Conservation (phyloP, 192 early-diverging fungal genomes). For the Entomortierella parvispora region DNA sequence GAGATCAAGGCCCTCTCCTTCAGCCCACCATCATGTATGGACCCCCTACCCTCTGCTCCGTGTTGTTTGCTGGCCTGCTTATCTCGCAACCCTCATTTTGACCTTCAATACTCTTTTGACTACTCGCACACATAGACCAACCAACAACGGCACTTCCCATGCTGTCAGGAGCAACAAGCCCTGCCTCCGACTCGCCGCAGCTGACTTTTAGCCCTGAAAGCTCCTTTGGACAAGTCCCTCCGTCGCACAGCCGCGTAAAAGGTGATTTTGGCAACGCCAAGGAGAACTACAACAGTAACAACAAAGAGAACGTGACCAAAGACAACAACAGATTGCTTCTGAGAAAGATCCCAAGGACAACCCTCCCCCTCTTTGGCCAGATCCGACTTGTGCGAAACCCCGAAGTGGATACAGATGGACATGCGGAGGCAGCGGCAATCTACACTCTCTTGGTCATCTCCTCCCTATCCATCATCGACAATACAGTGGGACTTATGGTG, state of each 20-base stretch:
- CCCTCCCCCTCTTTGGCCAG: constrained; percentile 6
- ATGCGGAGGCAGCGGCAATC: constrained; percentile 18
- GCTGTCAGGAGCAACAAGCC: too few relatives aligned
- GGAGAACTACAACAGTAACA: not conserved
- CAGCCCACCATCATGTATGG: not conserved
- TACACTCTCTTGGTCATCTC: constrained; percentile 33
- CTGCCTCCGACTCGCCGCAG: not conserved
- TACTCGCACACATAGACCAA: too few relatives aligned
- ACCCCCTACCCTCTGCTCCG: not conserved
- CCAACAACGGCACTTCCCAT: too few relatives aligned
- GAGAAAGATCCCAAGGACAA: not conserved
- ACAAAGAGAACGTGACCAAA: not conserved
- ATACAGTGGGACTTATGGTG: constrained; percentile 38
- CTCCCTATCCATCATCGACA: constrained; percentile 36
- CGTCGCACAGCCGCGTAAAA: too few relatives aligned
- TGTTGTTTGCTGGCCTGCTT: not conserved
- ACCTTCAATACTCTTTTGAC: too few relatives aligned
- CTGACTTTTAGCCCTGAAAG: not conserved
- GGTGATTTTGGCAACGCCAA: not conserved
- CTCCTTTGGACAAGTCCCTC: too few relatives aligned
- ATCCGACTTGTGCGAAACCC: constrained; percentile 5
- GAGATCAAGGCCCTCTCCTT: constrained; percentile 20
- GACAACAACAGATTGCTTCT: not conserved
- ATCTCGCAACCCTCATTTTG: too few relatives aligned
- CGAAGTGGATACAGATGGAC: constrained; percentile 19